Conservation (phyloP, 164 flowering plant genomes). For the Sedum album region DNA sequence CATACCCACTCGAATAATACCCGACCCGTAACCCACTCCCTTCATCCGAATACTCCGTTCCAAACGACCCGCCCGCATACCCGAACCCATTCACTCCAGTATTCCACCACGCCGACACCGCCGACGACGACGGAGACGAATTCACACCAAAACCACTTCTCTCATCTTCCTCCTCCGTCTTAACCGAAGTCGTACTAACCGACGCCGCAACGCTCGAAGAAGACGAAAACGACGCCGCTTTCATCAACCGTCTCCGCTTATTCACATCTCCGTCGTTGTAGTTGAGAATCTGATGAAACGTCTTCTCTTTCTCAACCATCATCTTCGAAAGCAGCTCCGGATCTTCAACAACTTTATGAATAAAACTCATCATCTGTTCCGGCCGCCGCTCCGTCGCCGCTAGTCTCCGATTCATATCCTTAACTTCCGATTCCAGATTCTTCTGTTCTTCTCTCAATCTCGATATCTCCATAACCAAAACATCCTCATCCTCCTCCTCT, state of each 20-base stretch:
- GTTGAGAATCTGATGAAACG: not conserved
- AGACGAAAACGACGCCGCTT: not conserved
- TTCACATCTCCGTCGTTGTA: not conserved
- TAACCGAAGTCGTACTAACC: not conserved
- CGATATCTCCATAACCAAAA: conserved; percentile 39
- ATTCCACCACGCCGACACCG: conserved; percentile 1
- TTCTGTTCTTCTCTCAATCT: conserved; percentile 59
- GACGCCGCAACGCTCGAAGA: not conserved
- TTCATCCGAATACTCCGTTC: not conserved
- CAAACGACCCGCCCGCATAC: not conserved
- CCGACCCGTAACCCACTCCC: not conserved
- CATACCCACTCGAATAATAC: not conserved
- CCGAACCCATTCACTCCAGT: not conserved
- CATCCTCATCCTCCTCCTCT: conserved; percentile 31
- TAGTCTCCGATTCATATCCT: conserved; percentile 49
- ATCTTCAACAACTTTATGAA: conserved; percentile 52
- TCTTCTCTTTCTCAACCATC: conserved; percentile 33
- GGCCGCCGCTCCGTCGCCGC: conserved; percentile 74
- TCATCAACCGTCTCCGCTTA: not conserved
- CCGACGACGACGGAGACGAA: not conserved
- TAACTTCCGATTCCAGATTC: conserved; percentile 41
- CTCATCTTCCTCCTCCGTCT: not conserved
- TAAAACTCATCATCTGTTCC: conserved; percentile 81
- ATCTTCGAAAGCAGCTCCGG: conserved; percentile 53
- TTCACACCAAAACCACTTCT: not conserved